Evolutionary conservation across 805 yeast species (phyloP).

Genomic region (Starmerella stigmatis): DNA sequence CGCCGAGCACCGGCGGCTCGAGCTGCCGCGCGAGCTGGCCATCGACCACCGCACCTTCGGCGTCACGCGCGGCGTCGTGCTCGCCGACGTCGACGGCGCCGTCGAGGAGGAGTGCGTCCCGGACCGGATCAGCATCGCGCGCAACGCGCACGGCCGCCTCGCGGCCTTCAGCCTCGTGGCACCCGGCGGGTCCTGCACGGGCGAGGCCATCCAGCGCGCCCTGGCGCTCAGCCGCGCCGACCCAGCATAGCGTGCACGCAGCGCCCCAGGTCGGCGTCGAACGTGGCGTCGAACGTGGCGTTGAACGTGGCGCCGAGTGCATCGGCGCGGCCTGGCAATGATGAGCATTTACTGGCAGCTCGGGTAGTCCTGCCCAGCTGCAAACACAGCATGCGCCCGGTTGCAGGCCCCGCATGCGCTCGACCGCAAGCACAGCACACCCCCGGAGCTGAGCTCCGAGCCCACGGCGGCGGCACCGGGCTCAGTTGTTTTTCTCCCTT

Average conservation of each 20-base stretch:
- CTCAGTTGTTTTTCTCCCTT: too few species aligned
- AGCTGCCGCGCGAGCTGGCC: constrained; percentile 34
- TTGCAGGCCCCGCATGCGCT: too few species aligned
- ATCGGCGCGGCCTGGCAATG: too few species aligned
- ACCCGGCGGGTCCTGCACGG: constrained; percentile 1
- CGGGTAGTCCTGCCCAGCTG: too few species aligned
- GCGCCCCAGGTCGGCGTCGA: too few species aligned
- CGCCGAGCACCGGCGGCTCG: constrained; percentile 27
- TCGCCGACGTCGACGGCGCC: constrained; percentile 76
- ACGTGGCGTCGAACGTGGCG: too few species aligned
- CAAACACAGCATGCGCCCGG: too few species aligned
- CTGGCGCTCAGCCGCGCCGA: constrained; percentile 1
- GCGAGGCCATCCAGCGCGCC: neutral
- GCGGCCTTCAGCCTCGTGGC: constrained; percentile 1
- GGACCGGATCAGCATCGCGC: constrained; percentile 44
- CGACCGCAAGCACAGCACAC: too few species aligned
- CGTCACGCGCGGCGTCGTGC: constrained; percentile 37
- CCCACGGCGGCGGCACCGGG: too few species aligned
- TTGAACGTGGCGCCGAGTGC: too few species aligned
- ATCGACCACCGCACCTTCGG: constrained; percentile 46
- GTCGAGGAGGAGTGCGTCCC: constrained; percentile 59
- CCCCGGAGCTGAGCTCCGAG: too few species aligned
- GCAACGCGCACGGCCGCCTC: neutral
- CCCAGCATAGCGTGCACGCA: neutral
- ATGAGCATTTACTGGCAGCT: too few species aligned